Evolutionary conservation across 2,329 filamentous ascomycete species (phyloP).

Genomic region (Phaeosphaeriaceae sp.): DNA sequence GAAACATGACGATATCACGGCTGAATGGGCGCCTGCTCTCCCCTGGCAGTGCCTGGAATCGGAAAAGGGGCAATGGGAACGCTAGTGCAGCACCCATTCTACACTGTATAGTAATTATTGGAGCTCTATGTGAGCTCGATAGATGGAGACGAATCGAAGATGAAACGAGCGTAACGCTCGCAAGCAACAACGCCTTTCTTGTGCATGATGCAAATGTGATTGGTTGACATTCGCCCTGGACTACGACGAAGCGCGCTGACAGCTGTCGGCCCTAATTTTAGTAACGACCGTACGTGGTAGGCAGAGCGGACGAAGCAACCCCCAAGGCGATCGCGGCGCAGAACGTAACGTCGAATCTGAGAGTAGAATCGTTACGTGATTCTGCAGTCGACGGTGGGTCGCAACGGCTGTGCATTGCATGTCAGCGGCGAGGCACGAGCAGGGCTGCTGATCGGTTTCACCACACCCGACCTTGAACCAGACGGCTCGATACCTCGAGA

Average conservation of each 20-base stretch:
- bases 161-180: conserved; percentile 37
- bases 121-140: conserved; percentile 24
- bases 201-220: conserved; percentile 26
- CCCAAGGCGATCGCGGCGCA: background rate
- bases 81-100: conserved; percentile 45
- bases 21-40: conserved; percentile 12
- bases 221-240: conserved; percentile 14
- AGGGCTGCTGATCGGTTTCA: background rate
- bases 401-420: background rate
- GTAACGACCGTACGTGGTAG: background rate
- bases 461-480: background rate
- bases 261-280: conserved; percentile 1
- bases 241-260: conserved; percentile 6
- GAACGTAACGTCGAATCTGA: background rate
- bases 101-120: conserved; percentile 38
- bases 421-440: background rate
- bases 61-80: conserved; percentile 31
- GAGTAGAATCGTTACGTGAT: background rate
- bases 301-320: background rate
- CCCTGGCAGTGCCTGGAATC: conserved; percentile 20
- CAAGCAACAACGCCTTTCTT: conserved; percentile 15
- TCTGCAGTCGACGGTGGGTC: background rate
- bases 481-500: background rate
- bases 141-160: conserved; percentile 25
- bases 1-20: conserved; percentile 33